Conservation (phyloP, 345 rosid genomes). For the Populus pruinosa region DNA sequence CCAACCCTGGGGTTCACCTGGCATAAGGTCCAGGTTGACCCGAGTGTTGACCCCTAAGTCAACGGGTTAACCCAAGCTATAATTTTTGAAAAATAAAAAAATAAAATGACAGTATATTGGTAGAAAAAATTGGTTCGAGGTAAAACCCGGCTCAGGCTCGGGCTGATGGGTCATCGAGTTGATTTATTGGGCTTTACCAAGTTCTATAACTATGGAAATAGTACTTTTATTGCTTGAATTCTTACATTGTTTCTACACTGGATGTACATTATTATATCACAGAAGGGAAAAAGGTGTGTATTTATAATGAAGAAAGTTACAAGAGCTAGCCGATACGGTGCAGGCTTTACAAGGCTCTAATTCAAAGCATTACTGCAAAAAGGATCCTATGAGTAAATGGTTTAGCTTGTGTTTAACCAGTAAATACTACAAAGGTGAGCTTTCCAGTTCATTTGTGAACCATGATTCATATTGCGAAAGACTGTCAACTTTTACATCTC, state of each 20-base stretch:
- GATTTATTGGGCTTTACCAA: too few species aligned
- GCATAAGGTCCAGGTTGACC: too few species aligned
- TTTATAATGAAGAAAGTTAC: neutral
- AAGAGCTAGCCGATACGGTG: neutral
- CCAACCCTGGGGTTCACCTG: too few species aligned
- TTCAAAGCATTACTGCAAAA: neutral
- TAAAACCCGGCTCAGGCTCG: too few species aligned
- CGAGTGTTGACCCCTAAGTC: too few species aligned
- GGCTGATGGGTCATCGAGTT: too few species aligned
- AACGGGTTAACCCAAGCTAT: too few species aligned
- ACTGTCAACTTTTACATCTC: slow-evolving; percentile 29
- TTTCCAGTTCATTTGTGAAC: slow-evolving; percentile 36
- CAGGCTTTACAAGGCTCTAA: slow-evolving; percentile 18
- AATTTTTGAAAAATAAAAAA: neutral
- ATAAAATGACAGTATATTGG: neutral
- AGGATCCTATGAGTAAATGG: slow-evolving; percentile 24
- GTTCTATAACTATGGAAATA: too few species aligned
- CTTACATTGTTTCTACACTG: slow-evolving; percentile 2
- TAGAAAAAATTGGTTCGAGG: too few species aligned
- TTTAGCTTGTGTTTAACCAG: slow-evolving; percentile 62
- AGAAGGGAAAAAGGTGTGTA: neutral
- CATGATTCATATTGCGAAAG: slow-evolving; percentile 42
- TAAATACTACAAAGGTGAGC: neutral
- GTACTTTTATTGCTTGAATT: slow-evolving; percentile 16
- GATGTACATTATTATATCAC: neutral